Percentiles rank a stretch among this genome's conserved stretches.
Evolutionary conservation across 805 yeast genomes (phyloP).

Genomic region (Wickerhamomyces canadensis): DNA sequence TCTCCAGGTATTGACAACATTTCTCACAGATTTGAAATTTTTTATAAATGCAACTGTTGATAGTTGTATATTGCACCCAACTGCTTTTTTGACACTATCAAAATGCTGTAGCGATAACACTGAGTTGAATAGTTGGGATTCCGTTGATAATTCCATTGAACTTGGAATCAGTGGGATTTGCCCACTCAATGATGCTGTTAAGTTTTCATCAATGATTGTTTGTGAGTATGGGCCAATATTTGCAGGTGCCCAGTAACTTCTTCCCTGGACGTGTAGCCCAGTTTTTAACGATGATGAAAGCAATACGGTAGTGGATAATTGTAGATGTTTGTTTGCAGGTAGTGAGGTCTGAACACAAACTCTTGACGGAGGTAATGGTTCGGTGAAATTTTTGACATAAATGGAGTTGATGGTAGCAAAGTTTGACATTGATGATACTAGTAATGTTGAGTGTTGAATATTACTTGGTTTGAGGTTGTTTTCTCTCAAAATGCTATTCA

Average conservation of each 20-base stretch:
- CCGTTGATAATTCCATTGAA: constrained; percentile 45
- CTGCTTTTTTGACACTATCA: constrained; percentile 51
- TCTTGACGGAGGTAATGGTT: constrained; percentile 81
- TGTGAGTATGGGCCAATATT: constrained; percentile 98
- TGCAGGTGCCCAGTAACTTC: constrained; percentile 98
- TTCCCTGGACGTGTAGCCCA: constrained; percentile 87
- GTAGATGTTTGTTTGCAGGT: constrained; percentile 34
- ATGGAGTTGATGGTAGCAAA: constrained; percentile 58
- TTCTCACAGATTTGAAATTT: constrained; percentile 21
- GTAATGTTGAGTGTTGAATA: constrained; percentile 54
- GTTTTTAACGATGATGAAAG: constrained; percentile 32
- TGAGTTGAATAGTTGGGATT: constrained; percentile 30
- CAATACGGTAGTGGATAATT: constrained; percentile 56
- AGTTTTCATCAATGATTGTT: constrained; percentile 47
- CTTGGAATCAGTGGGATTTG: constrained; percentile 84
- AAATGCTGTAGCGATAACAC: constrained; percentile 72
- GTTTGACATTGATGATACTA: constrained; percentile 57
- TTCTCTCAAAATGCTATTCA: constrained; percentile 30
- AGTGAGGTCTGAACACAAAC: constrained; percentile 68
- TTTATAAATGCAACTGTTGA: constrained; percentile 54
- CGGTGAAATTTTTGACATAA: constrained; percentile 50
- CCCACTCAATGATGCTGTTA: constrained; percentile 69
- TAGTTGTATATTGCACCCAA: constrained; percentile 40
- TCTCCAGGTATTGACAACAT: constrained; percentile 40
- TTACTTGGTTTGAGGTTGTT: constrained; percentile 34